These are phyloP conservation scores for Lentinus brumalis DNA, from an alignment of 768 basidiomycete species.

Conservation along the genomic window DNA sequence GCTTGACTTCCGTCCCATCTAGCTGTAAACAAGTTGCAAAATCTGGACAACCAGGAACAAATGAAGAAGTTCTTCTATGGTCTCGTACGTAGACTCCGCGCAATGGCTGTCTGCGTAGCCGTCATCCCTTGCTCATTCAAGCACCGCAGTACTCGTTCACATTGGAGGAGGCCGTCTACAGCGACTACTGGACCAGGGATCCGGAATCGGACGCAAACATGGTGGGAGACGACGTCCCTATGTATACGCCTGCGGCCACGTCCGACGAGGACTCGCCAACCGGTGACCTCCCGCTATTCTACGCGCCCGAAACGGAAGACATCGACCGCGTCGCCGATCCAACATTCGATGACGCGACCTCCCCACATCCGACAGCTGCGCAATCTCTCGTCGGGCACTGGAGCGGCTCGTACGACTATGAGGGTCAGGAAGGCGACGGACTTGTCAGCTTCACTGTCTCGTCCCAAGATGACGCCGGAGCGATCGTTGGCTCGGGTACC, in stretches of 20 bases:
- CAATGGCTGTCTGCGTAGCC: too few species aligned
- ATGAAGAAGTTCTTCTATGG: constrained; percentile 13
- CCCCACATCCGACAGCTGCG: background rate
- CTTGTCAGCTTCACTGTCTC: constrained; percentile 2
- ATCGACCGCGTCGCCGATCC: background rate
- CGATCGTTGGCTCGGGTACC: constrained; percentile 1
- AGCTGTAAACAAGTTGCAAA: constrained; percentile 15
- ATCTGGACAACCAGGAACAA: background rate
- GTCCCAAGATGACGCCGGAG: background rate
- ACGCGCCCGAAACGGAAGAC: background rate
- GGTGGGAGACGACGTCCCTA: too few species aligned
- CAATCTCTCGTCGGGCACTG: constrained; percentile 4
- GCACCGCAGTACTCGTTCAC: background rate
- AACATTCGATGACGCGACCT: background rate
- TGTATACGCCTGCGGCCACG: background rate
- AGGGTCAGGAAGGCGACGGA: background rate
- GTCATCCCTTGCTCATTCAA: background rate
- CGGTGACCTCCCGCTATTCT: background rate
- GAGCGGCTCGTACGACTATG: constrained; percentile 6
- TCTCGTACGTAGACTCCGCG: constrained; percentile 3
- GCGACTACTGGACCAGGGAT: constrained; percentile 1
- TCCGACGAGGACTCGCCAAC: background rate
- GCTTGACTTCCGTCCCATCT: background rate
- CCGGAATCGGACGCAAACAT: background rate
- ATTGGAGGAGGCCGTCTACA: background rate